Evolutionary conservation across 192 early-diverging fungal species (phyloP).

Genomic region (Coemansia sp.): DNA sequence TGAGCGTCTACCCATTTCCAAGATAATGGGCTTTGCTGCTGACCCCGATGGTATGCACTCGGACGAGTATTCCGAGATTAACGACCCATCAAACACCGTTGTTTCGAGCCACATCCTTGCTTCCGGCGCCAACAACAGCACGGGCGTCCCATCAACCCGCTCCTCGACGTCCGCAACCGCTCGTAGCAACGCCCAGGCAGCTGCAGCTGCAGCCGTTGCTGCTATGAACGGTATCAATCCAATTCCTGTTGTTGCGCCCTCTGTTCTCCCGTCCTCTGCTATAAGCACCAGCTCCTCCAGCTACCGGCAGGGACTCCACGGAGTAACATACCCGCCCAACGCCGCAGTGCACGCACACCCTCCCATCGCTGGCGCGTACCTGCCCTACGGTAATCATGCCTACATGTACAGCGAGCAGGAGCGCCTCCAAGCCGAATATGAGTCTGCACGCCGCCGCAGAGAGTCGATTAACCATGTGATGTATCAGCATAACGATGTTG

Average conservation of each 20-base stretch:
- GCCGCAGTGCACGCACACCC: slow-evolving; percentile 4
- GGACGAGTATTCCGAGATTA: slow-evolving; percentile 36
- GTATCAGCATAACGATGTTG: slow-evolving; percentile 77
- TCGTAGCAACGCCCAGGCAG: slow-evolving; percentile 42
- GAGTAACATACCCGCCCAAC: slow-evolving; percentile 27
- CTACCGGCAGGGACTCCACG: slow-evolving; percentile 40
- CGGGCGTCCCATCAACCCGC: slow-evolving; percentile 28
- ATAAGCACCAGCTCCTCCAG: slow-evolving; percentile 27
- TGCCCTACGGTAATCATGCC: slow-evolving; percentile 40
- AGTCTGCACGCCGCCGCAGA: slow-evolving; percentile 31
- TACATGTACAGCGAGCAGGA: slow-evolving; percentile 50
- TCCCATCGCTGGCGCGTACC: slow-evolving; percentile 18
- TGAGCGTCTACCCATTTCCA: slow-evolving; percentile 23
- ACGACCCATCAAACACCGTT: slow-evolving; percentile 46
- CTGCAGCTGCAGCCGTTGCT: slow-evolving; percentile 39
- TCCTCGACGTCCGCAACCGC: slow-evolving; percentile 27
- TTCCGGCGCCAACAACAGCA: slow-evolving; percentile 48
- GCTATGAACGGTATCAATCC: slow-evolving; percentile 31
- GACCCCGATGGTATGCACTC: slow-evolving; percentile 12
- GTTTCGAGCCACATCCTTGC: slow-evolving; percentile 42
- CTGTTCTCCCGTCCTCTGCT: slow-evolving; percentile 15
- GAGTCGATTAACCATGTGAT: slow-evolving; percentile 58
- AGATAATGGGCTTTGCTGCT: slow-evolving; percentile 40
- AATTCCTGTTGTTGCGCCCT: slow-evolving; percentile 19
- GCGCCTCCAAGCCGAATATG: slow-evolving; percentile 45